These are phyloP conservation scores for Nakazawaea ernobii DNA, from an alignment of 805 yeast genomes.

Conservation along the genomic window DNA sequence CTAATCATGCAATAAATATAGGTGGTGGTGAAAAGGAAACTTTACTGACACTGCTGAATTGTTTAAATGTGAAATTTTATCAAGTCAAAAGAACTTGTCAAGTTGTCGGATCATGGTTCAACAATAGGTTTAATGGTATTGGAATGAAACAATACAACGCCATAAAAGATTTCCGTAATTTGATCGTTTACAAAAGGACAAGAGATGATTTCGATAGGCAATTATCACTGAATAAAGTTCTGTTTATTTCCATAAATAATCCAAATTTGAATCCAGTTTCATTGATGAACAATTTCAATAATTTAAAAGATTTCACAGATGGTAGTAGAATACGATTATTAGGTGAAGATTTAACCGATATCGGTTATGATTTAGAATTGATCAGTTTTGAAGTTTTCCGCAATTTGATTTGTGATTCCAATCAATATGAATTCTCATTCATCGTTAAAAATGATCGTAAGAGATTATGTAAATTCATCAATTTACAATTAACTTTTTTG, in stretches of 20 bases:
- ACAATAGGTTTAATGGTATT: slow-evolving; percentile 37
- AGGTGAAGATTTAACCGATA: slow-evolving; percentile 47
- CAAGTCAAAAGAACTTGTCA: slow-evolving; percentile 44
- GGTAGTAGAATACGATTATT: slow-evolving; percentile 48
- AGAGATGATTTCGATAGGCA: slow-evolving; percentile 8
- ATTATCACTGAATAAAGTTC: slow-evolving; percentile 10
- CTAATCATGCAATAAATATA: slow-evolving; percentile 48
- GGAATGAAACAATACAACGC: slow-evolving; percentile 57
- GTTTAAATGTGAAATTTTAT: slow-evolving; percentile 40
- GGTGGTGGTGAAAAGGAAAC: slow-evolving; percentile 85
- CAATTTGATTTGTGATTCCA: slow-evolving; percentile 44
- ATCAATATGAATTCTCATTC: slow-evolving; percentile 26
- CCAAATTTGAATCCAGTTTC: slow-evolving; percentile 42
- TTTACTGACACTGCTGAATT: slow-evolving; percentile 64
- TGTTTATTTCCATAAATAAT: slow-evolving; percentile 37
- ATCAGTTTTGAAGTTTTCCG: slow-evolving; percentile 55
- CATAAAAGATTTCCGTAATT: slow-evolving; percentile 29
- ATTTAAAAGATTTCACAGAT: slow-evolving; percentile 36
- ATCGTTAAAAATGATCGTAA: slow-evolving; percentile 35
- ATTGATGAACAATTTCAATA: slow-evolving; percentile 7
- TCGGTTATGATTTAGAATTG: slow-evolving; percentile 53
- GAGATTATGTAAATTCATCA: slow-evolving; percentile 14
- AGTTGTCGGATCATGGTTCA: slow-evolving; percentile 25
- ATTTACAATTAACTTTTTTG: slow-evolving; percentile 8
- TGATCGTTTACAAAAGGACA: slow-evolving; percentile 12